These are phyloP conservation scores for Hyaloscypha finlandica DNA, from an alignment of 495 filamentous ascomycete species.

Conservation along the genomic window DNA sequence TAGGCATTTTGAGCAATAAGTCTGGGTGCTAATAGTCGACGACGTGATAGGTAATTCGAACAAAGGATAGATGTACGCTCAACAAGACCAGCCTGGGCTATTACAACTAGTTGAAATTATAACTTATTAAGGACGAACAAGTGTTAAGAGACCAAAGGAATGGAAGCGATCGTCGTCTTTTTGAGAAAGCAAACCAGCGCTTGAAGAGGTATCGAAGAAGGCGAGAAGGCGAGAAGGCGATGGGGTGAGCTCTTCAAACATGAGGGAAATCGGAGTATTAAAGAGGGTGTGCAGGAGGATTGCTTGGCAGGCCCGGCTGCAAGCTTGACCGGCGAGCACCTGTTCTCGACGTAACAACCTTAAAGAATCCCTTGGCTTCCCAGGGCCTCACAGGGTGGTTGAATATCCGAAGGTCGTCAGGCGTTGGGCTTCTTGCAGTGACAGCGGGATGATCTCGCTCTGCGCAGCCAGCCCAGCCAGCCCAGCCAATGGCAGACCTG, in stretches of 20 bases:
- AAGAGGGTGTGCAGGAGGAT: slow-evolving; percentile 19
- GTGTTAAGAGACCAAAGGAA: slow-evolving; percentile 42
- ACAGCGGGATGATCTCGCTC: slow-evolving; percentile 12
- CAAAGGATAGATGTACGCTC: slow-evolving; percentile 25
- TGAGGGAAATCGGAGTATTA: slow-evolving; percentile 27
- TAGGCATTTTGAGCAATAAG: slow-evolving; percentile 44
- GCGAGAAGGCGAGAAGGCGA: not conserved
- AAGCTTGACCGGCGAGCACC: slow-evolving; percentile 28
- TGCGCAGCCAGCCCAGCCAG: slow-evolving; percentile 3
- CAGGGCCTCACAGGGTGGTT: slow-evolving; percentile 13
- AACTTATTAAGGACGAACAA: slow-evolving; percentile 45
- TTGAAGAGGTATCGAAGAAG: slow-evolving; percentile 42
- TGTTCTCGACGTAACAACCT: slow-evolving; percentile 13
- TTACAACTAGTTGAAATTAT: slow-evolving; percentile 36
- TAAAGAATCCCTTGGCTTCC: slow-evolving; percentile 14
- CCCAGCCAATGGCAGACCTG: slow-evolving; percentile 12
- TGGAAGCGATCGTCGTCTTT: slow-evolving; percentile 39
- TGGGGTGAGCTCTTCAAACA: slow-evolving; percentile 15
- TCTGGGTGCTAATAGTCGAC: slow-evolving; percentile 10
- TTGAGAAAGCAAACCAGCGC: slow-evolving; percentile 59
- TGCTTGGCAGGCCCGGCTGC: slow-evolving; percentile 23
- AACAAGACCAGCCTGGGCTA: slow-evolving; percentile 49
- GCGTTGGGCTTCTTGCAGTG: slow-evolving; percentile 12
- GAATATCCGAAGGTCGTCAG: slow-evolving; percentile 22
- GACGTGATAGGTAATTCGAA: slow-evolving; percentile 15